Base-by-base conservation (phyloP, 768 basidiomycete species). In the Agaricus blazei region DNA sequence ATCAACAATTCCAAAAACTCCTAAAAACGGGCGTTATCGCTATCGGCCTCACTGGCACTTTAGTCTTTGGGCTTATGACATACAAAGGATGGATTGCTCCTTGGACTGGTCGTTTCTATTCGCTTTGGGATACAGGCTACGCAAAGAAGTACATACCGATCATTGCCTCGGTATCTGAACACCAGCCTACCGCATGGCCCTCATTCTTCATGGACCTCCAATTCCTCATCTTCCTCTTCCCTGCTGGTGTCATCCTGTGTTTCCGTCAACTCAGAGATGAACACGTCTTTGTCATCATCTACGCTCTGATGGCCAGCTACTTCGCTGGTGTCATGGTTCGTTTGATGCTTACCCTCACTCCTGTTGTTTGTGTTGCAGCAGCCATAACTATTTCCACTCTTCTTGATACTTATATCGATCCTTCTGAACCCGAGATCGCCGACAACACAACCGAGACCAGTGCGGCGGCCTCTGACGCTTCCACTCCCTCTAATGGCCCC, bases 271-370 rank as follows among this genome's bases (percentile, higher is more conserved):
- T 99, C 23, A 84, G 93, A 28, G 97, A 99, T 68, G 97, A 98
- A 66, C 97, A 99, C 65, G 76, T 99, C 60, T 99, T 99, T 69
- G 91, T 99, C 63, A 96, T 99, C 75, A 93, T 98, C 71, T 99
- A 98, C 70, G 87, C 97, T 24, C 83, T 92, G 60, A 84, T 98
- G 65, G 93, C 90, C 47, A 93, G 92, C 69, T 99, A 99, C 79
- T 99, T 99, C 65, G 96, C 97, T 4, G 97, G 97, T 42, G 96
- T 99, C 67, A 99, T 99, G 97, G 97, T 99, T 60, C 93, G 97
- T 55, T 80, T 98, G 58, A 98, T 99, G 93, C 80, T 99, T 52
- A 89, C 97, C 26, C 84, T 99, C 54, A 98, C 96, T 0, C 97
- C 97, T 1, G 90, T 96, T 55, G 97, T 98, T 44, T 99, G 97